A percentile compares a stretch with the other conserved stretches of the same genome.
These are phyloP conservation scores for Pseudopithomyces chartarum DNA, from an alignment of 2,329 filamentous ascomycete species.

Conservation along the genomic window DNA sequence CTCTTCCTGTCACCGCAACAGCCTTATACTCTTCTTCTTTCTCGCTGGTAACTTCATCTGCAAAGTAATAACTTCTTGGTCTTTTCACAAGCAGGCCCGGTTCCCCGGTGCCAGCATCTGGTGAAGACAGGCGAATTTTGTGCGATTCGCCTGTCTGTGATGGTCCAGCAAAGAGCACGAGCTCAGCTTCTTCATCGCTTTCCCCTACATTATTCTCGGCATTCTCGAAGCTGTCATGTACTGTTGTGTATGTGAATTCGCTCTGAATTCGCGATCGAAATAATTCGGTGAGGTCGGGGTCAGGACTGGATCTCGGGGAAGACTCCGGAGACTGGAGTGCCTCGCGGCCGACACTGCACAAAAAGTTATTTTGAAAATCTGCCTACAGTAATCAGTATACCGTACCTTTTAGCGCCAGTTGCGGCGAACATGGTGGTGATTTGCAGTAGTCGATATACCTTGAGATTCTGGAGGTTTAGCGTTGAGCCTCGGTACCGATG, in stretches of 20 bases:
- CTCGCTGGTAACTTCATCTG: conserved; percentile 30
- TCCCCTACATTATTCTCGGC: conserved; percentile 13
- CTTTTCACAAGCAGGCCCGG: conserved; percentile 35
- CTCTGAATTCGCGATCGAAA: conserved; percentile 30
- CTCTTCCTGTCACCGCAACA: conserved; percentile 34
- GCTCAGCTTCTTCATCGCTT: conserved; percentile 39
- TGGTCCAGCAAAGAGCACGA: conserved; percentile 41
- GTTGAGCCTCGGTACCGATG: not conserved
- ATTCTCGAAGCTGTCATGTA: conserved; percentile 5
- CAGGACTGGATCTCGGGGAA: conserved; percentile 42
- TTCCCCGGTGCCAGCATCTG: conserved; percentile 27
- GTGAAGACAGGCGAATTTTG: conserved; percentile 41
- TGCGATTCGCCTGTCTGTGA: conserved; percentile 24
- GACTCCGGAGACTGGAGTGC: conserved; percentile 41
- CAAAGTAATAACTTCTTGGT: conserved; percentile 42
- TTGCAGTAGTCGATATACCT: not conserved
- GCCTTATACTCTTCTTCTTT: conserved; percentile 27
- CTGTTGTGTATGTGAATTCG: conserved; percentile 31
- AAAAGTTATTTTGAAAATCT: not conserved
- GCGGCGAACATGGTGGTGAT: conserved; percentile 3
- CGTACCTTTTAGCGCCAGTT: not conserved
- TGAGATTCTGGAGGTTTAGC: conserved; percentile 1
- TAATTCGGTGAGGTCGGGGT: conserved; percentile 36
- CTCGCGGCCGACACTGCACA: conserved; percentile 36
- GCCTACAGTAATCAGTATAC: too few species aligned